Evolutionary conservation across 306 rosid species (phyloP).

Genomic region (Canavalia ensiformis): DNA sequence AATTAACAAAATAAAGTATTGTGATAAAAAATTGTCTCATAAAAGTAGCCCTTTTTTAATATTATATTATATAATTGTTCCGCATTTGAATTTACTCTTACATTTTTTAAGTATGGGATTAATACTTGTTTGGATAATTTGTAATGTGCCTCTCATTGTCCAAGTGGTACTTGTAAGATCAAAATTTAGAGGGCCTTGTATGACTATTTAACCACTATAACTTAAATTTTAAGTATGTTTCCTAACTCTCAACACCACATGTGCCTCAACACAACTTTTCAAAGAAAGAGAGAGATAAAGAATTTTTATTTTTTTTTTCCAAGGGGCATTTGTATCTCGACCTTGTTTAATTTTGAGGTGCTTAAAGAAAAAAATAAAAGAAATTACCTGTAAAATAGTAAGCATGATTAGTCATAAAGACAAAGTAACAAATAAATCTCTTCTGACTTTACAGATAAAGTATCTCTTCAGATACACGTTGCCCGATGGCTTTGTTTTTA

Average conservation of each 20-base stretch:
- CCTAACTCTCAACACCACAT: slow-evolving; percentile 19
- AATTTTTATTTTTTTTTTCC: neutral
- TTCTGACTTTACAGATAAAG: too few relatives aligned
- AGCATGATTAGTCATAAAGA: too few relatives aligned
- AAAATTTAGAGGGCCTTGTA: neutral
- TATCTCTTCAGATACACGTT: too few relatives aligned
- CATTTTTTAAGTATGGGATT: neutral
- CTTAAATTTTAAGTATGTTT: slow-evolving; percentile 32
- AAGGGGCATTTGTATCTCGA: neutral
- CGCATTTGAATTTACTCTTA: neutral
- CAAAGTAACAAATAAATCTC: too few relatives aligned
- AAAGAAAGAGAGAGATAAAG: neutral
- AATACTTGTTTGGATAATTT: neutral
- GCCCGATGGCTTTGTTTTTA: neutral
- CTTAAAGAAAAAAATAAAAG: neutral
- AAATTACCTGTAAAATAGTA: slow-evolving; percentile 17
- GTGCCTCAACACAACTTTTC: slow-evolving; percentile 41
- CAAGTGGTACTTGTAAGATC: neutral
- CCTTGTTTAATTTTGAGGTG: neutral
- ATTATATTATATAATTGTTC: neutral
- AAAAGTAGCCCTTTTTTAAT: neutral
- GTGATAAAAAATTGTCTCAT: neutral
- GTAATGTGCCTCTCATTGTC: neutral
- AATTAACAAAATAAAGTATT: neutral
- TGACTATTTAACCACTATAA: neutral